A percentile compares a stretch with the other conserved stretches of the same genome.
phyloP scores from a whole-genome alignment of 306 rosid species.

The Fragaria iinumae region DNA sequence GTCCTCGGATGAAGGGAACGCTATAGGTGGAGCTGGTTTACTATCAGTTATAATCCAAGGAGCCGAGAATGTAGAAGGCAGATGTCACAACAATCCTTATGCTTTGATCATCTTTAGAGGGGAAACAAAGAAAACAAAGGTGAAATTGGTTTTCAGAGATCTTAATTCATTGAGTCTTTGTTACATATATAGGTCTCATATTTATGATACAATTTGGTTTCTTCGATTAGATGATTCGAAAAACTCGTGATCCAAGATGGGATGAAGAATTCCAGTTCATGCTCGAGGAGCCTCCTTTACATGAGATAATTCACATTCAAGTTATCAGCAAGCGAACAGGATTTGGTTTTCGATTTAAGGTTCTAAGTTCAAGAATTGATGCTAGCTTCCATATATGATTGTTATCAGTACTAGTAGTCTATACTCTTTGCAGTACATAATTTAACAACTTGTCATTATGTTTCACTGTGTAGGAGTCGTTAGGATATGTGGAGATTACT shows the following conservation, averaged over 20 bases:
- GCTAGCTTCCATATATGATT: background rate
- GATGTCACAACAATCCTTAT: constrained; percentile 74
- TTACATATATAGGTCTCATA: background rate
- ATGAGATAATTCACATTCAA: constrained; percentile 69
- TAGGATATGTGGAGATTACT: constrained; percentile 78
- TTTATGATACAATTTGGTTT: background rate
- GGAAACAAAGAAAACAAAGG: constrained; percentile 79
- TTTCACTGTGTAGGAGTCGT: constrained; percentile 51
- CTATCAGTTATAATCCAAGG: constrained; percentile 65
- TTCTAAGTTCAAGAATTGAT: constrained; percentile 19
- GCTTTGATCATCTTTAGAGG: constrained; percentile 66
- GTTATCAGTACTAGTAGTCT: background rate
- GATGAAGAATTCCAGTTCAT: constrained; percentile 80
- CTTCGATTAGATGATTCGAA: constrained; percentile 43
- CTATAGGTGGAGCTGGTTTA: constrained; percentile 65
- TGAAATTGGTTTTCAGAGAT: constrained; percentile 18
- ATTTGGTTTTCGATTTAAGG: constrained; percentile 57
- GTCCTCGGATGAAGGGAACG: constrained; percentile 36
- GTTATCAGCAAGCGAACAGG: constrained; percentile 57
- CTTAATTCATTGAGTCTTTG: background rate
- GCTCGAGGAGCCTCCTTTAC: constrained; percentile 84
- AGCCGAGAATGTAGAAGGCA: constrained; percentile 86
- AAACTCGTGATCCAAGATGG: constrained; percentile 70
- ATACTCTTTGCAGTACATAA: background rate
- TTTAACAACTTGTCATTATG: background rate